Evolutionary conservation across 2,329 filamentous ascomycete species (phyloP), one percentile per base, ranked within the genome.

Genomic region (Akanthomyces muscarius): DNA sequence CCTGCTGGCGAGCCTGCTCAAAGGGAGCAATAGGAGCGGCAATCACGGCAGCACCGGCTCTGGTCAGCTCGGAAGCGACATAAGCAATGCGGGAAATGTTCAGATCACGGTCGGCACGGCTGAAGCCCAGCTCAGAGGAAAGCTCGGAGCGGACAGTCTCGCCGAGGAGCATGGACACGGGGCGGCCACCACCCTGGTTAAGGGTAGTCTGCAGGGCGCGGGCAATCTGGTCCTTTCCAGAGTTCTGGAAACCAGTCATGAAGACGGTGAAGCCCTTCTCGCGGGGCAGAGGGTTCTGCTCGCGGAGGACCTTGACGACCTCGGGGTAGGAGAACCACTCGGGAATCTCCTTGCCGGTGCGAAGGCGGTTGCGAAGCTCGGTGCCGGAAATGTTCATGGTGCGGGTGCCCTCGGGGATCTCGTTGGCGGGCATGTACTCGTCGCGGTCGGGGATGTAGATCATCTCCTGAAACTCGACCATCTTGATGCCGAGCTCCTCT

Each of bases 251-350:
- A 65, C 95, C 95, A 3, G 95, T 98, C 68, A 99, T 84, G 88
- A 99, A 97, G 78, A 99, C 86, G 67, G 95, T 98, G 86, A 99
- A 99, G 67, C 95, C 95, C 83, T 99, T 96, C 73, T 89, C 86
- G 71, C 86, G 88, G 69, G 95, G 90, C 58, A 96, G 87, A 56
- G 94, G 95, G 83, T 98, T 95, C 70, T 94, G 96, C 82, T 99
- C 93, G 72, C 95, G 89, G 66, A 99, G 89, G 56, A 98, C 95
- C 78, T 88, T 89, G 79, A 99, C 95, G 70, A 99, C 95, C 82
- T 99, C 95, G 66, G 95, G 94, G 83, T 99, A 99, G 38, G 95
- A 98, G 86, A 99, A 99, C 95, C 95, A 99, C 79, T 96, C 92
- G 70, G 95, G 95, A 71, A 99, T 99, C 70, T 96, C 92, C 71